Evolutionary conservation across 805 yeast genomes (phyloP).

Genomic region (Wickerhamiella australiensis): DNA sequence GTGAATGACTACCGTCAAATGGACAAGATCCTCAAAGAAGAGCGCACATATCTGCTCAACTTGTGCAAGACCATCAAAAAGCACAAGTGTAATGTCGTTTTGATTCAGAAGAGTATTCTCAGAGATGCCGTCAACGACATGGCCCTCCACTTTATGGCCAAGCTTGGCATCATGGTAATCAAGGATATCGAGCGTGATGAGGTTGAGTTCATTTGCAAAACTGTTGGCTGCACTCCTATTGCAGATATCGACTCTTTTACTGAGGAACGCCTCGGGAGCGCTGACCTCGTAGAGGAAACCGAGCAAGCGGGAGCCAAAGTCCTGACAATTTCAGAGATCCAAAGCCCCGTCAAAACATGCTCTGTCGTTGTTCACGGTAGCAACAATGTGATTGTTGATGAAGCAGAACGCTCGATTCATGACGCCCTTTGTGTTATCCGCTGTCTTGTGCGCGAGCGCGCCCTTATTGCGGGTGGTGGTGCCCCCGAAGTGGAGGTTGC

Average conservation of each 20-base stretch:
- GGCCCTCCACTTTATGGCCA: slow-evolving; percentile 87
- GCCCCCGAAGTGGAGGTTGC: slow-evolving; percentile 93
- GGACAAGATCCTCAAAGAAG: slow-evolving; percentile 97
- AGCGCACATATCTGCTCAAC: slow-evolving; percentile 86
- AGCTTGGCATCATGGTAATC: slow-evolving; percentile 84
- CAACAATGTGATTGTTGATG: slow-evolving; percentile 78
- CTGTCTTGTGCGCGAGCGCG: slow-evolving; percentile 77
- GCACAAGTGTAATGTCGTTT: slow-evolving; percentile 85
- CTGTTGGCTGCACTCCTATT: slow-evolving; percentile 88
- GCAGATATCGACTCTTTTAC: slow-evolving; percentile 90
- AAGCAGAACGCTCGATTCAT: slow-evolving; percentile 92
- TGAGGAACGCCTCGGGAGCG: slow-evolving; percentile 84
- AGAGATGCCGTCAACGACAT: slow-evolving; percentile 92
- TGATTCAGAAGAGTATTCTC: slow-evolving; percentile 84
- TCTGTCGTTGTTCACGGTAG: slow-evolving; percentile 94
- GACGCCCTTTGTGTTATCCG: slow-evolving; percentile 92
- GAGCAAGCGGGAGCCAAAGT: slow-evolving; percentile 84
- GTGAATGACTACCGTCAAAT: slow-evolving; percentile 97
- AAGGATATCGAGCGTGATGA: slow-evolving; percentile 95
- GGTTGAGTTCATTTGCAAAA: slow-evolving; percentile 73
- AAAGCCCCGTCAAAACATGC: slow-evolving; percentile 25
- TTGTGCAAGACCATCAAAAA: slow-evolving; percentile 94
- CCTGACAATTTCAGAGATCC: slow-evolving; percentile 69
- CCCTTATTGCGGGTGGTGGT: slow-evolving; percentile 96
- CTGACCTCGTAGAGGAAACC: slow-evolving; percentile 83